phyloP scores from a whole-genome alignment of 139 green algal genomes.

The Dunaliella primolecta region DNA sequence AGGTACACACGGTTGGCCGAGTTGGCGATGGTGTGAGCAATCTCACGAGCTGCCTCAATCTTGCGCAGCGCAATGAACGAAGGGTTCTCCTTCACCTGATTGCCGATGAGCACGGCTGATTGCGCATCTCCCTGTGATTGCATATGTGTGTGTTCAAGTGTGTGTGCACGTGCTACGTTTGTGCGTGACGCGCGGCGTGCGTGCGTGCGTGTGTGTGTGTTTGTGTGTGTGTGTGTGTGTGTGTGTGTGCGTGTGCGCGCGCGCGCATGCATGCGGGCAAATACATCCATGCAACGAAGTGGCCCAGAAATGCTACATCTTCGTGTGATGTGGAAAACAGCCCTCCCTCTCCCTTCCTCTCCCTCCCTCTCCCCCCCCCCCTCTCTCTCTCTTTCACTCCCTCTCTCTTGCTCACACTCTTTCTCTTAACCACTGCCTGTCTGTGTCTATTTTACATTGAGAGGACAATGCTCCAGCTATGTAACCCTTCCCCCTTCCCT shows the following conservation, averaged over 20 bases:
- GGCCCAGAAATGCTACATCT: not conserved
- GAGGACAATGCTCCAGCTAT: not conserved
- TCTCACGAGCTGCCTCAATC: conserved; percentile 90
- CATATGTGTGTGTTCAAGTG: not conserved
- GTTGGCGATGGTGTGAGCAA: conserved; percentile 80
- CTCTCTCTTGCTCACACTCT: not conserved
- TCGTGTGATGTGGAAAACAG: not conserved
- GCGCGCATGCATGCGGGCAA: not conserved
- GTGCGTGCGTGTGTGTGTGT: no score
- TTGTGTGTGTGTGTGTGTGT: no score
- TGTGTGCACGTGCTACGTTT: no score
- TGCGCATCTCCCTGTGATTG: conserved; percentile 50
- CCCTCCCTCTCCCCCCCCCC: not conserved
- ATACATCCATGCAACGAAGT: not conserved
- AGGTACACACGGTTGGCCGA: conserved; percentile 91
- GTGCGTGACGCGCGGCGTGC: no score
- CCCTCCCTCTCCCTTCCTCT: not conserved
- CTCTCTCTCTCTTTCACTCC: not conserved
- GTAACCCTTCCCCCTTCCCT: not conserved
- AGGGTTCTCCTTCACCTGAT: conserved; percentile 87
- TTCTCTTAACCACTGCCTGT: not conserved
- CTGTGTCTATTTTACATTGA: not conserved
- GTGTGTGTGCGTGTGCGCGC: not conserved
- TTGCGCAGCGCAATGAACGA: conserved; percentile 89
- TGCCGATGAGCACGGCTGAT: conserved; percentile 89